Evolutionary conservation across 2,329 filamentous ascomycete species (phyloP).

Genomic region (Trichophyton verrucosum): DNA sequence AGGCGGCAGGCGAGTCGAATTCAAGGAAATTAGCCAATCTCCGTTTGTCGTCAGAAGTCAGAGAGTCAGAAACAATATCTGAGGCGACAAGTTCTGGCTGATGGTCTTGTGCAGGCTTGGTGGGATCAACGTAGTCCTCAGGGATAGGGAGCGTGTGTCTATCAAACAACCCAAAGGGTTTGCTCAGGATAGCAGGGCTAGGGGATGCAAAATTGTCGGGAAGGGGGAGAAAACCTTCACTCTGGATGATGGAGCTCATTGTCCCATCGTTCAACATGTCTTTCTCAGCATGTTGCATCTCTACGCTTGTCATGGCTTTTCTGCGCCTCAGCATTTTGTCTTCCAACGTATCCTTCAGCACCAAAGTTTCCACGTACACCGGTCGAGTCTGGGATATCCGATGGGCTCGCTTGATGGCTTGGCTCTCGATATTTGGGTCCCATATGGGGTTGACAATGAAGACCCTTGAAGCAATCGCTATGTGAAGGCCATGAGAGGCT

Average conservation of each 20-base stretch:
- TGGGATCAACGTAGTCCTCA: slow-evolving; percentile 14
- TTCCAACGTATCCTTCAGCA: slow-evolving; percentile 68
- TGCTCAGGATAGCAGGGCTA: slow-evolving; percentile 18
- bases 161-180: slow-evolving; percentile 27
- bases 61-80: background rate
- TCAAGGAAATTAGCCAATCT: background rate
- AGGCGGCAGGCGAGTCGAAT: background rate
- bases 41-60: background rate
- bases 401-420: slow-evolving; percentile 82
- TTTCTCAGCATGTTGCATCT: slow-evolving; percentile 44
- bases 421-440: slow-evolving; percentile 70
- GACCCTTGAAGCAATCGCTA: slow-evolving; percentile 68
- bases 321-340: slow-evolving; percentile 67
- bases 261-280: slow-evolving; percentile 46
- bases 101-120: background rate
- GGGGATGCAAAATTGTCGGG: slow-evolving; percentile 20
- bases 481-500: slow-evolving; percentile 76
- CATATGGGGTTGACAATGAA: slow-evolving; percentile 85
- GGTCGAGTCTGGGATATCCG: slow-evolving; percentile 70
- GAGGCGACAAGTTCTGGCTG: background rate
- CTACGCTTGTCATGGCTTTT: slow-evolving; percentile 56
- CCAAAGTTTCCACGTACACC: slow-evolving; percentile 75
- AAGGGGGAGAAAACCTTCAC: slow-evolving; percentile 39
- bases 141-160: slow-evolving; percentile 27
- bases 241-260: slow-evolving; percentile 48